Evolutionary conservation across 768 basidiomycete genomes (phyloP), one percentile per base, ranked within the genome.

Genomic region (Psilocybe cubensis): DNA sequence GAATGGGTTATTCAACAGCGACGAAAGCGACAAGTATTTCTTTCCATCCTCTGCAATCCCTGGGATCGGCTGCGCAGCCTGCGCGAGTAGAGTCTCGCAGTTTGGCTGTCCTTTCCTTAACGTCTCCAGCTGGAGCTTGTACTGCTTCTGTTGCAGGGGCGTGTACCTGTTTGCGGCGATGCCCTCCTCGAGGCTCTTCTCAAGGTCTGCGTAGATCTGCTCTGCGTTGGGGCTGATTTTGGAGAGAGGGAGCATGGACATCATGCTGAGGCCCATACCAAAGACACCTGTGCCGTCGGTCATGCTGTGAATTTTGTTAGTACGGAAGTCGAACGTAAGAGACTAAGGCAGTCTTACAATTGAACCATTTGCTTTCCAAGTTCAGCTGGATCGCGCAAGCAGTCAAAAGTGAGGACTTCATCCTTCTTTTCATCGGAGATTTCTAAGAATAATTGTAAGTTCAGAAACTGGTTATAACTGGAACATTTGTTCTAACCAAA

Each of bases 361-460:
- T 44, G 52, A 20, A 44, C 41, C n/a, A 43, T 43, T 27, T 53
- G 52, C 41, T 44, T 53, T 27, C 52, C 52, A 27, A 53, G 52
- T 20, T 53, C 52, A 20, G 40, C 25, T 20, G 52, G 40, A 31
- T 53, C 52, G 17, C 5, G 40, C 52, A 53, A 18, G 14, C 52
- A 53, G 27, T 53, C 52, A 28, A 53, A 53, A 7, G 52, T 53
- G 5, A 43, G 24, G 12, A 53, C 52, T 28, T 53, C 40, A 17
- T 45, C 27, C 21, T 44, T 25, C 20, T 21, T 53, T 0, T 41
- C 40, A 21, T 53, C 52, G 12, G 28, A 20, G 17, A 53, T 43
- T 31, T 53, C 52, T 53, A 11, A 28, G 11, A 27, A 23, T 5
- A 51, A 24, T n/a, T 12, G 18, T 10, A 21, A 11, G 17, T 21